Evolutionary conservation across 768 basidiomycete species (phyloP), one percentile per base, ranked within the genome.

Genomic region (Leccinum subgranulosum): DNA sequence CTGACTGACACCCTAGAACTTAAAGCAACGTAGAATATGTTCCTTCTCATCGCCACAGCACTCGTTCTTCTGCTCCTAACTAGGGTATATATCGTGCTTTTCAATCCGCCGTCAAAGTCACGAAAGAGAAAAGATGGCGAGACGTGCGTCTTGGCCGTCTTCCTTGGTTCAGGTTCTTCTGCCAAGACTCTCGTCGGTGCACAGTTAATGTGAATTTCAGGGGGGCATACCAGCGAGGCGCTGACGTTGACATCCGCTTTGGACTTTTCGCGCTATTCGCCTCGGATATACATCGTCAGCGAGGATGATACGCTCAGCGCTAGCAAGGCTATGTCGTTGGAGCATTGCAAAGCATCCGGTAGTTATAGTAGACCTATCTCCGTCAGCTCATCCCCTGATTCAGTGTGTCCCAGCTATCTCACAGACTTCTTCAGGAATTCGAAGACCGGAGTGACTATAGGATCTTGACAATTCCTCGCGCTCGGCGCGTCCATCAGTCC

Each of bases 211-310:
- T 53, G 49, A 36, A 57, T 51, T 29, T 33, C 68, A 98, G 96
- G 97, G 47, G 97, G 97, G 0, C 97, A 99, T 74, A 97, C 94
- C 15, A 85, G 82, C 60, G 97, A 99, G 77, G 89, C 87, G 45
- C 72, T 96, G 60, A 77, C 80, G 33, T 78, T 98, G 27, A 55
- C 90, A 27, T 87, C 87, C 3, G 75, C 85, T 12, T 73, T 99
- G 25, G 85, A 94, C 68, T 87, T 88, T 58, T 66, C 75, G 12
- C 84, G 89, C 45, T 98, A 94, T 72, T 78, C 77, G 7, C 85
- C 84, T 15, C 80, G 97, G 56, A 84, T 79, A 36, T 99, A 98
- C 69, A 80, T 98, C 54, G 72, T 92, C 62, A 88, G 88, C 62
- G 79, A 89, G 61, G 94, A 89, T 1, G 96, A 99, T 71, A 62